phyloP scores from a whole-genome alignment of 768 basidiomycete genomes.

The Pluteus cervinus region DNA sequence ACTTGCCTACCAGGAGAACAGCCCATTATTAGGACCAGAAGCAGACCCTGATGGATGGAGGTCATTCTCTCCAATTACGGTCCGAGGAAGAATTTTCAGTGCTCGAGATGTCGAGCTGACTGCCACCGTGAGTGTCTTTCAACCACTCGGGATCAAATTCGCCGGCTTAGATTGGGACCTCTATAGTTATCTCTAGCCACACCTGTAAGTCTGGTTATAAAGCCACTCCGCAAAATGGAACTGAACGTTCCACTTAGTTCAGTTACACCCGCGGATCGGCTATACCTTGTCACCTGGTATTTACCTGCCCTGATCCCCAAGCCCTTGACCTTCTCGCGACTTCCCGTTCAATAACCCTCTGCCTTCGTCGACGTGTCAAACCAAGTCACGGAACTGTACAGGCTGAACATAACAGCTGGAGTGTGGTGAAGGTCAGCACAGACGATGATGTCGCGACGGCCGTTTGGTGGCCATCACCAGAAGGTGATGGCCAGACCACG shows the following conservation, averaged over 20 bases:
- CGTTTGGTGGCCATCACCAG: conserved; percentile 41
- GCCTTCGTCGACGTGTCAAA: conserved; percentile 34
- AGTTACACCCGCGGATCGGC: conserved; percentile 45
- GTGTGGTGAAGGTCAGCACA: conserved; percentile 41
- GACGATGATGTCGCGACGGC: conserved; percentile 38
- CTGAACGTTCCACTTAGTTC: conserved; percentile 20
- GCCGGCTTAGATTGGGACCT: conserved; percentile 3
- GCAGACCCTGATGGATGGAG: conserved; percentile 52
- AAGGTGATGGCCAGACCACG: conserved; percentile 21
- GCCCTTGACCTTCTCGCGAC: conserved; percentile 37
- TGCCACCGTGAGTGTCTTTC: conserved; percentile 31
- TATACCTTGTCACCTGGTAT: conserved; percentile 37
- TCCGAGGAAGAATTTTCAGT: conserved; percentile 35
- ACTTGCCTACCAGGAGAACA: conserved; percentile 39
- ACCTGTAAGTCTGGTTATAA: conserved; percentile 33
- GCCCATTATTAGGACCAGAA: conserved; percentile 38
- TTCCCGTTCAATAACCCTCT: conserved; percentile 31
- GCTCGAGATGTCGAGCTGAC: conserved; percentile 31
- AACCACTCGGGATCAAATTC: not conserved
- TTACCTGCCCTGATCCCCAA: conserved; percentile 32
- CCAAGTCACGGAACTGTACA: conserved; percentile 33
- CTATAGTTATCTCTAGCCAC: conserved; percentile 38
- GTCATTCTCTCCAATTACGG: conserved; percentile 29
- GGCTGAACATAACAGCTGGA: conserved; percentile 27
- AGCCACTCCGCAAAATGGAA: not conserved